Base-by-base conservation (phyloP, 2,329 filamentous ascomycete species). In the Epichloe coenophiala region DNA sequence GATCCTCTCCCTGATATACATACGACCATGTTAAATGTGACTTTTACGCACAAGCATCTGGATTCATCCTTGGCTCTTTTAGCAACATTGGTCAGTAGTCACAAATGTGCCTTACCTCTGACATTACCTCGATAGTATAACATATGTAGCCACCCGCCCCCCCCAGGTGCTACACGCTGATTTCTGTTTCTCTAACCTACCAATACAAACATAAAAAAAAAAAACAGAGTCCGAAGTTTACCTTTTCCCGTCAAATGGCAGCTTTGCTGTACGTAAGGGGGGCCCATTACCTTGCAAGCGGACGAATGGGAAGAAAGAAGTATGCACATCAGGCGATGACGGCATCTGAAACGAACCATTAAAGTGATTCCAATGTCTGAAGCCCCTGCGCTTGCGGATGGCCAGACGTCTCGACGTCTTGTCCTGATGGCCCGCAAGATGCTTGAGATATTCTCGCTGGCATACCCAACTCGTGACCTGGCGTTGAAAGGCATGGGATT, bases 41-140 rank as follows among this genome's bases (percentile, higher is more conserved):
- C 40, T 41, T 39, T 36, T 38, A 53, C n/a, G 38, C 15, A 47
- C 31, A 40, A 21, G 13, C 19, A 44, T 43, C 21, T 19, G 5
- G 17, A 33, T 33, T 39, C 9, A 19, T 39, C 11, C 45, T 8
- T n/a, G 13, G 15, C 5, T n/a, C 7, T 15, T 35, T 44, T 40
- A 36, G 27, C 27, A 48, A n/a, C 17, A 47, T 21, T 56, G 59
- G 63, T 63, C 63, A 66, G 61, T 59, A 65, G 64, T 64, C 52
- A 65, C 52, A 65, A 60, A 59, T 64, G 67, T 59, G 62, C 63
- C 72, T 76, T 76, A 76, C 73, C 74, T 74, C 73, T 73, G 71
- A 75, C 72, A 71, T 74, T 75, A 74, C 73, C 71, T 74, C 62
- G 58, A 62, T 39, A 41, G 35, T 44, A 49, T n/a, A 21, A 35